phyloP scores from a whole-genome alignment of 345 rosid genomes.

The Zanthoxylum bungeanum region DNA sequence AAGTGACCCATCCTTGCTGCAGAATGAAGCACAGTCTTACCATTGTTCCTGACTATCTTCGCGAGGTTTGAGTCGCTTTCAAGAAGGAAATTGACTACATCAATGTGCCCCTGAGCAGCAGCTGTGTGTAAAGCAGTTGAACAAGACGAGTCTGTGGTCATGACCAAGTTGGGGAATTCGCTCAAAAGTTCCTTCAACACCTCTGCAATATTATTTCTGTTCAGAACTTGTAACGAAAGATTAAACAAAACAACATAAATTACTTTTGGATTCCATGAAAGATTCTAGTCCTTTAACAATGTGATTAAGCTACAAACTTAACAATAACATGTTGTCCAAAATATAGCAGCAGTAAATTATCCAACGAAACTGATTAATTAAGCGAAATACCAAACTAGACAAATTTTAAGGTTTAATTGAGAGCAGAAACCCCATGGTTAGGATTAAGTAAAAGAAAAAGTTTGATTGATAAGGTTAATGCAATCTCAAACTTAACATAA shows the following conservation, averaged over 20 bases:
- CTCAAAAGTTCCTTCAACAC: slow-evolving; percentile 69
- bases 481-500: neutral
- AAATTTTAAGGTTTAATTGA: neutral
- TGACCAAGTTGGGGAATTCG: slow-evolving; percentile 78
- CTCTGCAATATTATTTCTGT: slow-evolving; percentile 48
- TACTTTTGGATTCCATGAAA: neutral
- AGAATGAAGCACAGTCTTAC: slow-evolving; percentile 94
- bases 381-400: neutral
- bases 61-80: slow-evolving; percentile 83
- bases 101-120: slow-evolving; percentile 85
- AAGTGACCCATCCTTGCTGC: slow-evolving; percentile 97
- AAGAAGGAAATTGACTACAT: slow-evolving; percentile 86
- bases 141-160: slow-evolving; percentile 87
- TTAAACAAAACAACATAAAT: neutral
- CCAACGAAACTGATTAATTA: neutral
- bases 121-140: slow-evolving; percentile 98
- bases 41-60: slow-evolving; percentile 90
- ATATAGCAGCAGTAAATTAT: neutral
- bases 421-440: neutral
- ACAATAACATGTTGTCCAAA: neutral
- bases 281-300: too few species aligned
- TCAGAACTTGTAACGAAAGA: slow-evolving; percentile 8
- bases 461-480: neutral
- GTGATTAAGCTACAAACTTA: neutral
- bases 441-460: neutral